Evolutionary conservation across 805 yeast species (phyloP), one percentile per base, ranked within the genome.

Genomic region (Candida nonsorbophila): DNA sequence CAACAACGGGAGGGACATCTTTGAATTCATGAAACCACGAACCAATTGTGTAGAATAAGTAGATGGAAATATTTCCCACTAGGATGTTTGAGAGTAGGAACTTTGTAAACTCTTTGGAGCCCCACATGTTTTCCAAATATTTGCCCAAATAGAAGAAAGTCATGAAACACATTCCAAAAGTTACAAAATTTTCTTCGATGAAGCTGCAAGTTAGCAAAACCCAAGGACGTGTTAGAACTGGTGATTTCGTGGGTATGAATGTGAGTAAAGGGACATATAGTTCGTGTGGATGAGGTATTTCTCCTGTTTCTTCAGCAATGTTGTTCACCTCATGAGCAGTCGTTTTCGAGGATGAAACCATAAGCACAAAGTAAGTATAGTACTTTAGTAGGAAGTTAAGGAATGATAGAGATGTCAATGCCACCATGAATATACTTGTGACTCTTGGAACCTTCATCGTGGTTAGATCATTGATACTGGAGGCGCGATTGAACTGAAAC

Each of bases 111-210:
- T 76, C 82, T 24, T 47, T 55, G 16, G 73, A 44, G 4, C 80
- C 74, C 87, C 88, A 81, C 22, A 72, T 65, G 36, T 68, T 67
- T 45, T 81, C 88, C 40, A 79, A 67, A 55, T 76, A 81, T 29
- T 71, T 62, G 4, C 84, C 85, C 20, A 81, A 67, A 41, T 69
- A 72, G 29, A 64, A 54, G 8, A 72, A 41, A 10, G 68, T 48
- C 14, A 60, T 33, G 14, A 62, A 42, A 14, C 70, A 53, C 6
- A 61, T 41, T 5, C 58, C 24, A 8, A 67, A 55, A 3, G 69
- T 55, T 9, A 68, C 23, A 12, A 69, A 29, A 21, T 58, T 59
- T 24, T 62, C 66, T 32, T 73, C 79, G 12, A 70, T 63, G 32
- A 73, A 62, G 10, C 67, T 41, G 12, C 69, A 45, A 4, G 77